phyloP scores from a whole-genome alignment of 2,329 filamentous ascomycete species.

The Phoma sp. region DNA sequence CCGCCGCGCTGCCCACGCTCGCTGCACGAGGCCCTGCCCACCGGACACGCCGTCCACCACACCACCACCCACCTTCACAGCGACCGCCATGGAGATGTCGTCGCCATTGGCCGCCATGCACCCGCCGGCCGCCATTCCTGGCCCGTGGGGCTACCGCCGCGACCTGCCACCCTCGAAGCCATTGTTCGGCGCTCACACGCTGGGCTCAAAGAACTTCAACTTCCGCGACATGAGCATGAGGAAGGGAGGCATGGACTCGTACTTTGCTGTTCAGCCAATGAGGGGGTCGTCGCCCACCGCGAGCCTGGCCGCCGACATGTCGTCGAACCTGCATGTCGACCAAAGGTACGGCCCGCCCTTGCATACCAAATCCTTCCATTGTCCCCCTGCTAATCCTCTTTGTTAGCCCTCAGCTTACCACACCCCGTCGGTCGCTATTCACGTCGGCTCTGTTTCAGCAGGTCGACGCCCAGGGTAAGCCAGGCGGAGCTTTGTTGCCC shows the following conservation, averaged over 20 bases:
- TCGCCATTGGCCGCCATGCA: slow-evolving; percentile 95
- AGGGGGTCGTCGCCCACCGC: slow-evolving; percentile 89
- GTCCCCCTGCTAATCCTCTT: slow-evolving; percentile 49
- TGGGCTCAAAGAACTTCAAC: slow-evolving; percentile 73
- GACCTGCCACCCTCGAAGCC: slow-evolving; percentile 63
- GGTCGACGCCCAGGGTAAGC: slow-evolving; percentile 67
- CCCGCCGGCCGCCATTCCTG: slow-evolving; percentile 67
- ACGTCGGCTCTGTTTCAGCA: slow-evolving; percentile 72
- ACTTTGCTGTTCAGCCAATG: slow-evolving; percentile 80
- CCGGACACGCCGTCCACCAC: slow-evolving; percentile 42
- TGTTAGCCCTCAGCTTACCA: slow-evolving; percentile 79
- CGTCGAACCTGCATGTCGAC: slow-evolving; percentile 96
- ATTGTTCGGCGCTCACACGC: slow-evolving; percentile 62
- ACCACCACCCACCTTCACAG: slow-evolving; percentile 68
- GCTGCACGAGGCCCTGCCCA: slow-evolving; percentile 23
- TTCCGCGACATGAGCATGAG: slow-evolving; percentile 79
- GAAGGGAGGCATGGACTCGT: slow-evolving; percentile 70
- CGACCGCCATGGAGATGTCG: slow-evolving; percentile 89
- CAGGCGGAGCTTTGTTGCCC: slow-evolving; percentile 14
- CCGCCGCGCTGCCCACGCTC: slow-evolving; percentile 33
- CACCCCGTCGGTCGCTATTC: slow-evolving; percentile 85
- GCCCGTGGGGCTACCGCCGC: slow-evolving; percentile 68
- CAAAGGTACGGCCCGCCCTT: slow-evolving; percentile 71
- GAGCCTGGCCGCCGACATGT: slow-evolving; percentile 90
- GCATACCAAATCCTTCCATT: slow-evolving; percentile 22